A percentile compares a stretch with the other conserved stretches of the same genome.
These are phyloP conservation scores for Aspergillus indologenus DNA, from an alignment of 495 filamentous ascomycete genomes.

Conservation along the genomic window DNA sequence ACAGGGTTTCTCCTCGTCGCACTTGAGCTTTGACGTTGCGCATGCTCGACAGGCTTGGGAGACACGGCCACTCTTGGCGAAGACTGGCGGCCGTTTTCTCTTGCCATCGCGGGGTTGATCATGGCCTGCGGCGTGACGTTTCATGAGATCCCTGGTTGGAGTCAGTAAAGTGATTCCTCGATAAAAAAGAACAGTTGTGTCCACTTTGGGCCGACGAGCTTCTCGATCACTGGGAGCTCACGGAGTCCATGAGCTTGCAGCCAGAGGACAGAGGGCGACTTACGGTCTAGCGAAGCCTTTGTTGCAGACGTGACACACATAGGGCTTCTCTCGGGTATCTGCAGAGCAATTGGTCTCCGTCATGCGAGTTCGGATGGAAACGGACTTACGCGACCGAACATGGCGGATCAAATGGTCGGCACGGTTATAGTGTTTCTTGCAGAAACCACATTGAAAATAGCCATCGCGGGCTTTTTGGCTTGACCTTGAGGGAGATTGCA, in stretches of 20 bases:
- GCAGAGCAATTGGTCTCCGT: not conserved
- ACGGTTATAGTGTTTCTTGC: constrained; percentile 51
- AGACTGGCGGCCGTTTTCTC: constrained; percentile 41
- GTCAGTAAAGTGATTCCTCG: no score
- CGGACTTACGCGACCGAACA: constrained; percentile 48
- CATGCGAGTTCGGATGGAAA: not conserved
- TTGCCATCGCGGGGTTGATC: constrained; percentile 40
- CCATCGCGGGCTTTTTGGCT: constrained; percentile 19
- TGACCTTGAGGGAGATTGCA: constrained; percentile 18
- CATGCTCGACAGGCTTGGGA: constrained; percentile 54
- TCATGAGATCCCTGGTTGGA: constrained; percentile 45
- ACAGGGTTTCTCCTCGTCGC: constrained; percentile 50
- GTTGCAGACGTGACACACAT: constrained; percentile 44
- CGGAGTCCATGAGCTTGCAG: no score
- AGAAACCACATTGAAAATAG: constrained; percentile 54
- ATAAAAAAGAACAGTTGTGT: no score
- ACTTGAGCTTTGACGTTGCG: constrained; percentile 53
- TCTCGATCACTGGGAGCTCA: no score
- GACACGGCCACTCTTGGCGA: constrained; percentile 48
- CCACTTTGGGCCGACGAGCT: no score
- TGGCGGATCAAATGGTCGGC: constrained; percentile 57
- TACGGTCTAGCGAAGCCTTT: constrained; percentile 54
- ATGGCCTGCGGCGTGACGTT: constrained; percentile 54
- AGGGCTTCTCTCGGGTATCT: constrained; percentile 56
- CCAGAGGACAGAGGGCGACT: constrained; percentile 5